Base-by-base conservation (phyloP, 1,284 basidiomycete species). In the Sanguinoderma infundibulare region DNA sequence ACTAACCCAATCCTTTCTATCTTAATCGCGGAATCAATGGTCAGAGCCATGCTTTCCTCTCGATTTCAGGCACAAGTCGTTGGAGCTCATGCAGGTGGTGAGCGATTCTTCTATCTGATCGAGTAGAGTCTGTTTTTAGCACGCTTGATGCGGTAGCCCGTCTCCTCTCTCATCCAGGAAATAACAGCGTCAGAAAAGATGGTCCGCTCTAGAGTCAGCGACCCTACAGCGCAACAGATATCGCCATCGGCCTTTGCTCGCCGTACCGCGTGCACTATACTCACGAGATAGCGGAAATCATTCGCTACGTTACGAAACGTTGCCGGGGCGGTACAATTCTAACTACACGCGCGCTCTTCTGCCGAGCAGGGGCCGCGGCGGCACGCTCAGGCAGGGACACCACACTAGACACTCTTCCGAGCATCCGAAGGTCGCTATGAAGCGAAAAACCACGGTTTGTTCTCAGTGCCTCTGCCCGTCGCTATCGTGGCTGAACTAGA, bases 311-410 rank as follows among this genome's bases (percentile, higher is more conserved):
- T 46, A 46, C 42, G 24, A 46, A 46, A 46, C 9, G 24, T 26
- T 28, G 24, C 26, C 42, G n/a, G n/a, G 8, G 35, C 8, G 35
- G 8, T 36, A 15, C 22, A 30, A 51, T 51, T 35, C 49, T 20
- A n/a, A 14, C 20, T 35, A 34, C 20, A 36, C 8, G 34, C 20
- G 20, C 20, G n/a, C 32, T 22, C 40, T 59, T 52, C 50, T 35
- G 50, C 57, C 51, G 51, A 53, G 38, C 47, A 39, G 47, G 38
- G 17, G 49, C 56, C 56, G 50, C 22, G 4, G 39, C 49, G 51
- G 30, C 35, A 39, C 32, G n/a, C 32, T n/a, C 49, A 30, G 47
- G 22, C 32, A 34, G 34, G 26, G 17, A 26, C 51, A 32, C 15
- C 12, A 46, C 36, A 20, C 14, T 40, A 32, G 8, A 22, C 24